Evolutionary conservation across 306 rosid species (phyloP), one percentile per base, ranked within the genome.

Genomic region (Clitoria ternatea): DNA sequence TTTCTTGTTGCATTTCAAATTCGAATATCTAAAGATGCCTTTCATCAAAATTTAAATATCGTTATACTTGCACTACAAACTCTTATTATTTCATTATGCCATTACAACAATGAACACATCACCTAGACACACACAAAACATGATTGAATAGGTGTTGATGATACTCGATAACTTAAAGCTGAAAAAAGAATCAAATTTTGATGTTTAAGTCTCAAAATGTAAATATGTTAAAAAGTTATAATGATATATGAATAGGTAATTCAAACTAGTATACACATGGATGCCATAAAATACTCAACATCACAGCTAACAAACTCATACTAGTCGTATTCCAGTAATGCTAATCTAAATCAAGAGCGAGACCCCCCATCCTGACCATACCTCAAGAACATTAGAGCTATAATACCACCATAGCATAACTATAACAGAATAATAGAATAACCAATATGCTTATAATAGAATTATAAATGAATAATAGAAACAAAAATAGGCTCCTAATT

Each of bases 341-440:
- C 59, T 70, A 74, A 74, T 52, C 76, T 64, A 57, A 33, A 61
- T 78, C 57, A 3, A 49, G 48, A 74, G 57, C 73, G 43, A 59
- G 3, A 1, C 70, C 43, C 26, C 47, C 69, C 10, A 40, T 24
- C 18, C 14, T n/a, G 6, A 37, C 59, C 14, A 47, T 53, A 57
- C 59, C 56, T 20, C 69, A 35, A 20, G 40, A 43, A 26, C 77
- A 52, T 33, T 13, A 61, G 39, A 42, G 33, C 39, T 37, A 15
- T 12, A 54, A 53, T n/a, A n/a, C n/a, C n/a, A n/a, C n/a, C n/a
- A n/a, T n/a, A n/a, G n/a, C n/a, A n/a, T n/a, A n/a, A n/a, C n/a
- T n/a, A n/a, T n/a, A n/a, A n/a, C n/a, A n/a, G n/a, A n/a, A n/a
- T n/a, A n/a, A n/a, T n/a, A n/a, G n/a, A n/a, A n/a, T n/a, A n/a